These are phyloP conservation scores for Hypsizygus ulmarius DNA, from an alignment of 1,284 basidiomycete species.

Conservation along the genomic window DNA sequence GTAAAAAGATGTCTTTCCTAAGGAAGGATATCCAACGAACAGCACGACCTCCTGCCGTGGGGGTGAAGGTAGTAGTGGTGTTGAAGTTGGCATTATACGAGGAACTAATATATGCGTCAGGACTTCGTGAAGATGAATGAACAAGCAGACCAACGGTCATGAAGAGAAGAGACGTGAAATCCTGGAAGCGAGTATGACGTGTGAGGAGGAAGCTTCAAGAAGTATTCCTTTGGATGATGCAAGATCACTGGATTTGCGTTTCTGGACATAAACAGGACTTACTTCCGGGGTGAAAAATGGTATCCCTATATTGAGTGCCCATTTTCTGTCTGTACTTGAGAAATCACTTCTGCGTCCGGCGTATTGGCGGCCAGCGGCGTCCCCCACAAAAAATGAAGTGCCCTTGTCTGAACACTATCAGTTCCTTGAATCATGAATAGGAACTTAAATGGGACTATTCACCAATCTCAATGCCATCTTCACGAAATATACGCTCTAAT, in stretches of 20 bases:
- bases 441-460: conserved; percentile 16
- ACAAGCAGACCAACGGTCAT: conserved; percentile 18
- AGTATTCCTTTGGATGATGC: conserved; percentile 62
- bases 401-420: conserved; percentile 51
- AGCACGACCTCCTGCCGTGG: conserved; percentile 62
- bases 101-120: conserved; percentile 41
- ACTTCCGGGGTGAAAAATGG: conserved; percentile 72
- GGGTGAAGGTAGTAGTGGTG: conserved; percentile 52
- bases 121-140: not conserved
- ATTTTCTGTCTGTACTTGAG: conserved; percentile 81
- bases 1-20: conserved; percentile 88
- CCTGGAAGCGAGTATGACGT: conserved; percentile 49
- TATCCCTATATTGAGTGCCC: conserved; percentile 75
- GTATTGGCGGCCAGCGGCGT: conserved; percentile 78
- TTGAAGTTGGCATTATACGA: conserved; percentile 56
- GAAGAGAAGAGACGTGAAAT: conserved; percentile 55
- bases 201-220: conserved; percentile 56
- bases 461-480: conserved; percentile 68
- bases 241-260: not conserved
- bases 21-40: conserved; percentile 85
- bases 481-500: conserved; percentile 58
- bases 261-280: conserved; percentile 3
- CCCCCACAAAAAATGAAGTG: conserved; percentile 80
- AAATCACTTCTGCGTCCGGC: conserved; percentile 54
- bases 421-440: not conserved